Base-by-base conservation (phyloP, 1,284 basidiomycete species). In the Thecaphora frezii region DNA sequence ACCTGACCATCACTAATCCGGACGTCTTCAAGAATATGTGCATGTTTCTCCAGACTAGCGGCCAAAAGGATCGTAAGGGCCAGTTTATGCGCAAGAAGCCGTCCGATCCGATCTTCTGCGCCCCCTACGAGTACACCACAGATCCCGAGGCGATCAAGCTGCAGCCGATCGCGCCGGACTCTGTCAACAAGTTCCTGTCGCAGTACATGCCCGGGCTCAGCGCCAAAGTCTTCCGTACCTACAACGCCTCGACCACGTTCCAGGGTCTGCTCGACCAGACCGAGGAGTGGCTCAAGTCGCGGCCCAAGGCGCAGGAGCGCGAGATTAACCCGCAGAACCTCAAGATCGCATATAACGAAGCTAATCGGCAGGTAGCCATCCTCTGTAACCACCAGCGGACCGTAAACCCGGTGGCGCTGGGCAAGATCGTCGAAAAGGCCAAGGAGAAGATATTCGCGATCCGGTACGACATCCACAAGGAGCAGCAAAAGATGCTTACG, bases 1-100 rank as follows among this genome's bases (percentile, higher is more conserved):
- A 69, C 30, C 63, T 77, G 26, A 70, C 66, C 30, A 70, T 77
- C 38, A 55, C 54, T 45, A 70, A 69, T 42, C 59, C 67, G 21
- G 65, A 76, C 47, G 71, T 78, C 42, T 78, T 71, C 57, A 74
- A 75, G 51, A 78, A 78, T 55, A 69, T 78, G 18, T 64, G 69
- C 47, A 69, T 72, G 69, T 78, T 78, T 52, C 58, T 69, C 46
- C 68, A 70, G 51, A 71, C 73, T 22, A 67, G 69, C 48, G 73
- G 67, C 19, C 66, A 61, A 44, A 69, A 75, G 55, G 71, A 75
- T 48, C 48, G 51, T 24, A 51, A 59, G 13, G 76, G 76, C 44
- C 87, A 87, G 79, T 92, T 92, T 75, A 86, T 90, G 24, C 88
- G 89, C 71, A 97, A 97, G 83, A 84, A 85, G 49, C 88, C 90